These are phyloP conservation scores for Dictyostelium purpureum DNA, from an alignment of 78 protist genomes.

Conservation along the genomic window DNA sequence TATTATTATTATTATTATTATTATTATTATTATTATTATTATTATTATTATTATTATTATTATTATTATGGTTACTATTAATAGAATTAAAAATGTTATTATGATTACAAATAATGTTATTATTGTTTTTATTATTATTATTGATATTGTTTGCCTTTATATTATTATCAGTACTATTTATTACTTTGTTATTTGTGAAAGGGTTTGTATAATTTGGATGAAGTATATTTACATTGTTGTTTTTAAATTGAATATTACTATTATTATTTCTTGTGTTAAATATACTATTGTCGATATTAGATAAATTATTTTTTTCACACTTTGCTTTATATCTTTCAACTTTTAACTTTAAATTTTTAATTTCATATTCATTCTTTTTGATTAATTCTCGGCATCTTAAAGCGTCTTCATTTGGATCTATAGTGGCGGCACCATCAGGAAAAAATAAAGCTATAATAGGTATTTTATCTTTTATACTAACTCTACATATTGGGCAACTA, in stretches of 20 bases:
- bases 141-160: neutral
- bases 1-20: neutral
- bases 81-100: neutral
- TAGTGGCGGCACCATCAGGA: neutral
- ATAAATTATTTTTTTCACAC: neutral
- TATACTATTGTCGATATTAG: neutral
- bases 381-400: neutral
- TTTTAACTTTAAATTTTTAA: neutral
- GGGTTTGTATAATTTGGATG: neutral
- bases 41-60: neutral
- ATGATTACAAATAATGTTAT: neutral
- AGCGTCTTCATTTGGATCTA: slow-evolving; percentile 29
- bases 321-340: neutral
- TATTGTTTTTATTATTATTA: too few relatives aligned
- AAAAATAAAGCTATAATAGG: slow-evolving; percentile 1
- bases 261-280: neutral
- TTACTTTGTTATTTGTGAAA: too few relatives aligned
- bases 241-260: neutral
- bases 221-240: neutral
- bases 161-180: neutral
- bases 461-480: neutral
- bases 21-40: neutral
- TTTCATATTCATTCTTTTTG: neutral
- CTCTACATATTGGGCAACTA: slow-evolving; percentile 13
- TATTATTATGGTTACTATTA: neutral